A percentile compares a stretch with the other conserved stretches of the same genome.
Conservation (phyloP, 202 grass and related monocot genomes). For the Cymbopogon flexuosus region DNA sequence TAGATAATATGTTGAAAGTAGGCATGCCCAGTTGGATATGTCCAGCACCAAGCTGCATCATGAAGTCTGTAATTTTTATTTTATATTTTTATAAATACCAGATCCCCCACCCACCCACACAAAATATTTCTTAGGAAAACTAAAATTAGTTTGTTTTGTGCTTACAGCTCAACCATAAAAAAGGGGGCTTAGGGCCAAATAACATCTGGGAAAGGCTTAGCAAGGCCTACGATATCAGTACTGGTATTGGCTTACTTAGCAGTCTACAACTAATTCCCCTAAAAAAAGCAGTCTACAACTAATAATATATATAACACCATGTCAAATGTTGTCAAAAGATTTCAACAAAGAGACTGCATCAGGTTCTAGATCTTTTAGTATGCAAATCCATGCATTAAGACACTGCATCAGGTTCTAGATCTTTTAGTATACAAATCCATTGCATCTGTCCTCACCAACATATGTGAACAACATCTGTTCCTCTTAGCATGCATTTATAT, state of each 20-base stretch:
- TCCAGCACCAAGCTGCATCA: background rate
- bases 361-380: background rate
- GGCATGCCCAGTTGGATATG: background rate
- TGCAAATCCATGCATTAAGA: background rate
- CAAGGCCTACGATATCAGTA: background rate
- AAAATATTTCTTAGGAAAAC: constrained; percentile 4
- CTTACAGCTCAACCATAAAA: background rate
- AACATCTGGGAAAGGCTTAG: background rate
- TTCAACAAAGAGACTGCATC: background rate
- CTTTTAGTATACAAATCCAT: background rate
- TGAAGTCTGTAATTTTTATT: background rate
- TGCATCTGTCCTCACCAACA: background rate
- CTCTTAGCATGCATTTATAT: constrained; percentile 11
- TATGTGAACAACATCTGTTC: constrained; percentile 8
- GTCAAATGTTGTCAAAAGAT: no score
- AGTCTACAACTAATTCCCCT: background rate
- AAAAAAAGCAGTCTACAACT: background rate
- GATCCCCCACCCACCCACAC: no score
- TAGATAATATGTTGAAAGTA: no score
- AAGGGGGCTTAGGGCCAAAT: background rate
- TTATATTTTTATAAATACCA: background rate
- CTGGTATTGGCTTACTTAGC: background rate
- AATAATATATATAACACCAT: background rate
- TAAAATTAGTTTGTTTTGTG: background rate
- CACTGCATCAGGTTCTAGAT: background rate